Evolutionary conservation across 2,329 filamentous ascomycete species (phyloP).

Genomic region (Alternaria atra): DNA sequence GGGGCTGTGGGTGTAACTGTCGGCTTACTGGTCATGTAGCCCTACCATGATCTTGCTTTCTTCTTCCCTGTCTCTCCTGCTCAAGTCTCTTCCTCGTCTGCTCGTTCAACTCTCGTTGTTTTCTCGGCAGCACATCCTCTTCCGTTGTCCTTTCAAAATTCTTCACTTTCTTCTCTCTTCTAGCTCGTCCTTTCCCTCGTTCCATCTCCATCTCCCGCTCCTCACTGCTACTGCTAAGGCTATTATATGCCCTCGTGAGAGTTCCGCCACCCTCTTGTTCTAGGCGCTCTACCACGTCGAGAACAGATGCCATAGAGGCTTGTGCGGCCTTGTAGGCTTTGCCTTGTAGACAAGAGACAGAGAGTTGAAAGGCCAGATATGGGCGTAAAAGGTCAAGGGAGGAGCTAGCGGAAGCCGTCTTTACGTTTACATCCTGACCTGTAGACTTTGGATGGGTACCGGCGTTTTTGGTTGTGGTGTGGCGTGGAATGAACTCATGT

Average conservation of each 20-base stretch:
- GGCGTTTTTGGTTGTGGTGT: not conserved
- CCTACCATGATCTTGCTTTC: not conserved
- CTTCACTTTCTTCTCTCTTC: not conserved
- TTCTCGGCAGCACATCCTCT: slow-evolving; percentile 1
- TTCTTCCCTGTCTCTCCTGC: not conserved
- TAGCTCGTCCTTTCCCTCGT: not conserved
- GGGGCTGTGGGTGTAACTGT: not conserved
- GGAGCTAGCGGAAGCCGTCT: not conserved
- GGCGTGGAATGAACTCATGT: not conserved
- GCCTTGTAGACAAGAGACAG: slow-evolving; percentile 2
- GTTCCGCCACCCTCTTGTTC: not conserved
- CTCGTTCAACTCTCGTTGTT: not conserved
- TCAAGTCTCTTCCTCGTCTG: slow-evolving; percentile 1
- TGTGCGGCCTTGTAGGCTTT: slow-evolving; percentile 1
- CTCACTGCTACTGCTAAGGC: not conserved
- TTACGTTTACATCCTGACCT: not conserved
- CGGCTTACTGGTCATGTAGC: not conserved
- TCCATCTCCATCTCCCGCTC: not conserved
- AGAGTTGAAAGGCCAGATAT: slow-evolving; percentile 12
- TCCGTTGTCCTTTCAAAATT: not conserved
- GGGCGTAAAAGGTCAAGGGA: not conserved
- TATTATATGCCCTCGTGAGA: not conserved
- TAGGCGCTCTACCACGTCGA: not conserved
- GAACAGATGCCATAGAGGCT: not conserved
- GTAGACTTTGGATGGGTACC: not conserved